Evolutionary conservation across 768 basidiomycete genomes (phyloP).

Genomic region (Trametes punicea): DNA sequence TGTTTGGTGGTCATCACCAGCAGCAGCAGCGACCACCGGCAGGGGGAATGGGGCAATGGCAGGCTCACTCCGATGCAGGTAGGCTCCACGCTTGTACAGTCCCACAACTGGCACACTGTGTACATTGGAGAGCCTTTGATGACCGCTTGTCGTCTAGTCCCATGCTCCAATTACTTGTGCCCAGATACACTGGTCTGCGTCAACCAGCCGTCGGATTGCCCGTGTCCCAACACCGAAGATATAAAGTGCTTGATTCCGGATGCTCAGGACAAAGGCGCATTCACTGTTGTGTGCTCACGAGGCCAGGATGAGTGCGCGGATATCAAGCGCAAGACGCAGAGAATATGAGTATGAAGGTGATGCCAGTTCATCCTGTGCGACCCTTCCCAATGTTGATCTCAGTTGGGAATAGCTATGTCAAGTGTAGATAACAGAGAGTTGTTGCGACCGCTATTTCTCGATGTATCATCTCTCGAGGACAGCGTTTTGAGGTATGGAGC

Average conservation of each 20-base stretch:
- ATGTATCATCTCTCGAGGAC: too few relatives aligned
- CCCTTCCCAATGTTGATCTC: too few relatives aligned
- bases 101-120: too few relatives aligned
- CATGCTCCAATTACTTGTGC: conserved; percentile 74
- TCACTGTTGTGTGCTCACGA: conserved; percentile 67
- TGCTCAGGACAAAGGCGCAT: conserved; percentile 44
- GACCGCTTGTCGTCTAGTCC: conserved; percentile 46
- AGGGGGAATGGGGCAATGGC: conserved; percentile 51
- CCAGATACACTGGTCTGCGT: conserved; percentile 74
- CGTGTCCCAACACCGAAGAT: conserved; percentile 75
- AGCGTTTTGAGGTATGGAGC: too few relatives aligned
- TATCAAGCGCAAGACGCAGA: conserved; percentile 50
- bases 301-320: conserved; percentile 60
- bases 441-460: too few relatives aligned
- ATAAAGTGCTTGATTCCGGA: conserved; percentile 76
- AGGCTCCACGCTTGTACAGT: too few relatives aligned
- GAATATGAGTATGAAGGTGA: conserved; percentile 8
- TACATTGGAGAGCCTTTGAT: background rate
- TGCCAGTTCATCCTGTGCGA: too few relatives aligned
- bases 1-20: conserved; percentile 59
- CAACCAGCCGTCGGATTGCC: conserved; percentile 57
- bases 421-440: too few relatives aligned
- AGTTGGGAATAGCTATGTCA: background rate
- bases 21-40: conserved; percentile 55
- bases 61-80: conserved; percentile 64